Evolutionary conservation across 2,329 filamentous ascomycete species (phyloP).

Genomic region (Phyllosticta citrichinensis): DNA sequence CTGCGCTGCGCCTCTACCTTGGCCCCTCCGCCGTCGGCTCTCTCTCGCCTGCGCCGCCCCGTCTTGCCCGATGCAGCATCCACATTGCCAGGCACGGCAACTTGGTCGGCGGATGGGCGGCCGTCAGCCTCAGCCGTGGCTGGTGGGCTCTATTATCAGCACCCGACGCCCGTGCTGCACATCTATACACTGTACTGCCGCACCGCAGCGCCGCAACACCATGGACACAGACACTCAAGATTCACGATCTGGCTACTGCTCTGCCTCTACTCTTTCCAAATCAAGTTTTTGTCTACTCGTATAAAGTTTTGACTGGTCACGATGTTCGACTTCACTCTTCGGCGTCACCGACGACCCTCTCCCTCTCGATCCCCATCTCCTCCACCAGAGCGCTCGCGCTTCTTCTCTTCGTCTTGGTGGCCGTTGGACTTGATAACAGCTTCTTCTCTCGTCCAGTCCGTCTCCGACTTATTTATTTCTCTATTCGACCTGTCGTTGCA

Average conservation of each 20-base stretch:
- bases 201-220: slow-evolving; percentile 7
- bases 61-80: neutral
- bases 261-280: neutral
- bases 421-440: neutral
- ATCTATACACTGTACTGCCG: slow-evolving; percentile 2
- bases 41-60: neutral
- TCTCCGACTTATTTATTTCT: neutral
- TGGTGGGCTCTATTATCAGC: slow-evolving; percentile 9
- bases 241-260: slow-evolving; percentile 6
- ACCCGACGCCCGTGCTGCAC: neutral
- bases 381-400: neutral
- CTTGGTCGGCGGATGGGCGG: neutral
- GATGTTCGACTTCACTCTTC: neutral
- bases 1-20: neutral
- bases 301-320: neutral
- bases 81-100: neutral
- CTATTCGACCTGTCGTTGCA: neutral
- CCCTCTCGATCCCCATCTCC: neutral
- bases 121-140: slow-evolving; percentile 10
- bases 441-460: neutral
- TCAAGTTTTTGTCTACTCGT: neutral
- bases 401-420: neutral
- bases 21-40: neutral
- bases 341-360: slow-evolving; percentile 1
- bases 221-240: slow-evolving; percentile 6